These are phyloP conservation scores for Novymonas esmeraldas DNA, from an alignment of 208 protist genomes.

Conservation along the genomic window DNA sequence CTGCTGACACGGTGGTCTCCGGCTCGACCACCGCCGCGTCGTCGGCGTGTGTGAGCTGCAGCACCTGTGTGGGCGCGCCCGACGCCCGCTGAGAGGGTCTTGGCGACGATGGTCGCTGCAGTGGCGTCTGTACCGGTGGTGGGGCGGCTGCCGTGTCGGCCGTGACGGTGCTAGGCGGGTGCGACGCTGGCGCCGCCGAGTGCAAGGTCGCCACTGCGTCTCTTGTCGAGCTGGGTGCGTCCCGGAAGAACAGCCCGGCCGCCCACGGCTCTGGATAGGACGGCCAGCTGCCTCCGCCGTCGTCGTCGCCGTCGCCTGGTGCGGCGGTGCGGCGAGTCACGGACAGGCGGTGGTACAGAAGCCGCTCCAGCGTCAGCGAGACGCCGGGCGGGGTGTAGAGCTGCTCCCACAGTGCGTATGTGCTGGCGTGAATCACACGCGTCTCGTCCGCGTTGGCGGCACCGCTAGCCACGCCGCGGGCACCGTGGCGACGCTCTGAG, in stretches of 20 bases:
- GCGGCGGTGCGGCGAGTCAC: background rate
- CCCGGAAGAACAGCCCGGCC: background rate
- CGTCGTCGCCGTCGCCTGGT: conserved; percentile 1
- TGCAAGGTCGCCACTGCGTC: background rate
- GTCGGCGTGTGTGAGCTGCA: too few relatives aligned
- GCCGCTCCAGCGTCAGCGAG: conserved; percentile 37
- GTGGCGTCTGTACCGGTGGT: background rate
- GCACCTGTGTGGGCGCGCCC: too few relatives aligned
- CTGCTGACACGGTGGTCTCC: too few relatives aligned
- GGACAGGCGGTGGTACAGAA: conserved; percentile 23
- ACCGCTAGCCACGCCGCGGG: background rate
- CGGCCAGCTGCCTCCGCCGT: background rate
- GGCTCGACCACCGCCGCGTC: too few relatives aligned
- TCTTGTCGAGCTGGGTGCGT: conserved; percentile 1
- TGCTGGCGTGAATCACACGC: conserved; percentile 24
- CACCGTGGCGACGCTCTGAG: too few relatives aligned
- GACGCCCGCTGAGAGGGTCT: background rate
- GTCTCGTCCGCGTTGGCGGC: background rate
- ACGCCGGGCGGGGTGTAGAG: conserved; percentile 38
- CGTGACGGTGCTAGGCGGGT: too few relatives aligned
- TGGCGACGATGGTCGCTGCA: background rate
- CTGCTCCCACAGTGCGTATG: conserved; percentile 64
- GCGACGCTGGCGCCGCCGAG: too few relatives aligned
- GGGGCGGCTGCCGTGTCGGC: background rate
- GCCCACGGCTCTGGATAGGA: background rate